These are phyloP conservation scores for Xanthoceras sorbifolium DNA, from an alignment of 345 rosid species.

Conservation along the genomic window DNA sequence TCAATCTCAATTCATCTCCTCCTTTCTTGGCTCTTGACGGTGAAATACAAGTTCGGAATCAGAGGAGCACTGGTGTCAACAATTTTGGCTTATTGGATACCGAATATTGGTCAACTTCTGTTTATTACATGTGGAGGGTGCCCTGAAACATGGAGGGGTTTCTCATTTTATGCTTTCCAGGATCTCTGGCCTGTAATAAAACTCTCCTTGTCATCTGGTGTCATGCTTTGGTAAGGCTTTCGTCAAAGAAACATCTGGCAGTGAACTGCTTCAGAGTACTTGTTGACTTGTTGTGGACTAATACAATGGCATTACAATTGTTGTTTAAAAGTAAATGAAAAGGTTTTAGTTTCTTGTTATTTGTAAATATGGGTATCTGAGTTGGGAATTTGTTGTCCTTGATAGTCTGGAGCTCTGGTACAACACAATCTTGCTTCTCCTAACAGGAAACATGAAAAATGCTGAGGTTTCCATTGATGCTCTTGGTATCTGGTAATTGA, in stretches of 20 bases:
- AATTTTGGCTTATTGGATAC: slow-evolving; percentile 68
- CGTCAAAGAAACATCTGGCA: no score
- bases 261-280: neutral
- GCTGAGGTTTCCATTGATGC: slow-evolving; percentile 81
- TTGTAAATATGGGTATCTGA: neutral
- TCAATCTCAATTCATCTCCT: slow-evolving; percentile 47
- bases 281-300: neutral
- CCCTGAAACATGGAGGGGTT: slow-evolving; percentile 69
- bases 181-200: slow-evolving; percentile 68
- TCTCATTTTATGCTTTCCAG: slow-evolving; percentile 56
- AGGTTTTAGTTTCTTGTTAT: neutral
- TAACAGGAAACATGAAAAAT: slow-evolving; percentile 66
- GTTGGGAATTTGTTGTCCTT: slow-evolving; percentile 14
- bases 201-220: slow-evolving; percentile 73
- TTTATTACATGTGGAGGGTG: slow-evolving; percentile 68
- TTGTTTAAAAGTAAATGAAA: neutral
- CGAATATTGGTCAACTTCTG: slow-evolving; percentile 66
- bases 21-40: slow-evolving; percentile 66
- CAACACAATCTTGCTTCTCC: slow-evolving; percentile 65
- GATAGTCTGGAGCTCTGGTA: slow-evolving; percentile 84
- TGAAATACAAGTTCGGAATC: slow-evolving; percentile 52
- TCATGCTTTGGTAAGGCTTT: slow-evolving; percentile 64
- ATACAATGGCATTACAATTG: neutral
- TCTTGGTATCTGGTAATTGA: slow-evolving; percentile 68
- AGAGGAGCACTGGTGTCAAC: slow-evolving; percentile 66